These are phyloP conservation scores for Phlegmacium glaucopus DNA, from an alignment of 768 basidiomycete genomes.

Conservation along the genomic window DNA sequence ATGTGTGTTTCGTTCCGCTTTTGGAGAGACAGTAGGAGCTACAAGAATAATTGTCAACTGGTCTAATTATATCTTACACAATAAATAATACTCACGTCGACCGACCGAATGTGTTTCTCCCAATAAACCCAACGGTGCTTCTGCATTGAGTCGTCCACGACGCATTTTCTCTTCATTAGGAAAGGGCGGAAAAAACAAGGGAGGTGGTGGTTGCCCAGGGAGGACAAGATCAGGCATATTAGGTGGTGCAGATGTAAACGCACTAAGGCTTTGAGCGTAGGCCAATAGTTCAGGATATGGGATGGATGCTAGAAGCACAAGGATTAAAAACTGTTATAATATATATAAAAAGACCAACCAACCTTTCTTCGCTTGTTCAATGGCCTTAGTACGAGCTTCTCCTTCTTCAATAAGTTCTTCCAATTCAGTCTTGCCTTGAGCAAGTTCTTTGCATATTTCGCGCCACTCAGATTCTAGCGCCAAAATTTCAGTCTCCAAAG, in stretches of 20 bases:
- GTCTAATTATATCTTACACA: background rate
- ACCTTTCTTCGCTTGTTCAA: constrained; percentile 74
- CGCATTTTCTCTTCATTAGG: constrained; percentile 93
- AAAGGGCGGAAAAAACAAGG: constrained; percentile 86
- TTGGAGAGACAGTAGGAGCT: constrained; percentile 67
- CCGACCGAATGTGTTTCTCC: constrained; percentile 85
- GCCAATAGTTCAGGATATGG: constrained; percentile 81
- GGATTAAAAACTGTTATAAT: background rate
- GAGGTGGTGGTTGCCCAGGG: constrained; percentile 72
- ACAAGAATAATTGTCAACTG: constrained; percentile 8
- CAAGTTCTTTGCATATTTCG: constrained; percentile 61
- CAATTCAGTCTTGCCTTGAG: constrained; percentile 63
- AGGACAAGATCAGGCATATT: constrained; percentile 75
- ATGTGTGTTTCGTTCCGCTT: constrained; percentile 42
- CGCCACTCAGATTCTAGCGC: constrained; percentile 67
- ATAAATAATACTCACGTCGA: constrained; percentile 46
- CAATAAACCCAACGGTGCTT: constrained; percentile 71
- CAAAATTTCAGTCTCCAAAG: constrained; percentile 66
- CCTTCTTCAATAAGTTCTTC: constrained; percentile 72
- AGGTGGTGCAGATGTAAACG: constrained; percentile 86
- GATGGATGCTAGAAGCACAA: constrained; percentile 52
- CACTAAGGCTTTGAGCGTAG: constrained; percentile 81
- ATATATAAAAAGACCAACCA: constrained; percentile 11
- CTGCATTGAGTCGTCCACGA: constrained; percentile 72
- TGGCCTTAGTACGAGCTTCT: constrained; percentile 66